phyloP scores from a whole-genome alignment of 108 stramenopile genomes.

The Nitzschia palea region DNA sequence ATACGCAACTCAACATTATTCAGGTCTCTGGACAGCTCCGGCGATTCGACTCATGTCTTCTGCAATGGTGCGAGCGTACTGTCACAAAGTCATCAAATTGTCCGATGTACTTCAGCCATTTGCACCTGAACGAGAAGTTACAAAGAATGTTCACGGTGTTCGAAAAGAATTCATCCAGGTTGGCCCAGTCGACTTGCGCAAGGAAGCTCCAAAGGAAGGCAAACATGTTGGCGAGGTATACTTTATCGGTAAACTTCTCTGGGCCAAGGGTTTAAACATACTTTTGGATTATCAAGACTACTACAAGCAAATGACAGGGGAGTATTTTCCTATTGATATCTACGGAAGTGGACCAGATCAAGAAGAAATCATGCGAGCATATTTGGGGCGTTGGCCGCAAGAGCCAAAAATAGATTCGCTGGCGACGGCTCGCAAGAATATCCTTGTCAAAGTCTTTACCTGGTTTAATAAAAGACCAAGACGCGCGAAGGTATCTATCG shows the following conservation, averaged over 20 bases:
- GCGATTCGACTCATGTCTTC: conserved; percentile 72
- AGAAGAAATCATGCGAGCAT: conserved; percentile 72
- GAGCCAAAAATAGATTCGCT: background rate
- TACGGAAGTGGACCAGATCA: conserved; percentile 82
- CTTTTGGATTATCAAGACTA: conserved; percentile 78
- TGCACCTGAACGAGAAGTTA: conserved; percentile 79
- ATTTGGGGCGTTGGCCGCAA: conserved; percentile 42
- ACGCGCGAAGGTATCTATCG: background rate
- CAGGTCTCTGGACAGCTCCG: conserved; percentile 63
- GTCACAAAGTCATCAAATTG: conserved; percentile 89
- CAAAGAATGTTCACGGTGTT: conserved; percentile 88
- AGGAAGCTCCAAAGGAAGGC: conserved; percentile 1
- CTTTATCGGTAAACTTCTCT: conserved; percentile 86
- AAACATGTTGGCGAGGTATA: conserved; percentile 42
- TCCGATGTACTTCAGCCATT: conserved; percentile 72
- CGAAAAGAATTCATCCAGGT: conserved; percentile 29
- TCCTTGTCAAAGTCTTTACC: conserved; percentile 14
- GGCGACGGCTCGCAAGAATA: conserved; percentile 6
- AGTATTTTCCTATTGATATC: conserved; percentile 75
- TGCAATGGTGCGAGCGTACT: conserved; percentile 87
- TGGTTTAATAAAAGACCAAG: conserved; percentile 18
- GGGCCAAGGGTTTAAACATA: conserved; percentile 83
- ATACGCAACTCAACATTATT: conserved; percentile 48
- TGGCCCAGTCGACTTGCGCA: background rate
- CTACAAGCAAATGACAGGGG: conserved; percentile 57